phyloP scores from a whole-genome alignment of 805 yeast genomes.

The Barnettozyma californica region DNA sequence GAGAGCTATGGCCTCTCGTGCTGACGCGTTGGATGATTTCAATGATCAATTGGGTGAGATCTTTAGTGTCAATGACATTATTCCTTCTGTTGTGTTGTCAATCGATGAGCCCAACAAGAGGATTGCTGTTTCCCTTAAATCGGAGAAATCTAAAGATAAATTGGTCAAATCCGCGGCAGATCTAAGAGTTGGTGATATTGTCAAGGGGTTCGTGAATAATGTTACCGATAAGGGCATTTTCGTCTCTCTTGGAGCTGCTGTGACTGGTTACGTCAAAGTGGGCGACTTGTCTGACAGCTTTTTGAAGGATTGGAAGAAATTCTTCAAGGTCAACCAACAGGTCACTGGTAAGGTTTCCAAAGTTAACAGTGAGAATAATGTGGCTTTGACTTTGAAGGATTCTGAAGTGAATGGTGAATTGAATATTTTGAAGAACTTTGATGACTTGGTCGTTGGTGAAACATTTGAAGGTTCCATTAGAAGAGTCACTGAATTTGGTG shows the following conservation, averaged over 20 bases:
- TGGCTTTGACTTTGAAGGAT: conserved; percentile 75
- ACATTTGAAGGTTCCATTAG: conserved; percentile 73
- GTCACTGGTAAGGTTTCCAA: conserved; percentile 70
- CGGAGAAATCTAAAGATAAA: conserved; percentile 45
- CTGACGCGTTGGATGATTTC: conserved; percentile 75
- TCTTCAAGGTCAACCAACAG: conserved; percentile 62
- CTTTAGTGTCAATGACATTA: conserved; percentile 46
- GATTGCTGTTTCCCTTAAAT: conserved; percentile 60
- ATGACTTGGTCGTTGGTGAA: conserved; percentile 65
- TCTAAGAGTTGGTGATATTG: conserved; percentile 61
- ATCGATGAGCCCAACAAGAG: conserved; percentile 39
- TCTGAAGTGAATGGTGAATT: conserved; percentile 72
- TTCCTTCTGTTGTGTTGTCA: conserved; percentile 47
- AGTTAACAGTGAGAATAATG: conserved; percentile 55
- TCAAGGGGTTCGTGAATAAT: conserved; percentile 76
- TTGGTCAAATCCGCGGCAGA: conserved; percentile 44
- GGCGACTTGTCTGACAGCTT: conserved; percentile 76
- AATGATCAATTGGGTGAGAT: conserved; percentile 44
- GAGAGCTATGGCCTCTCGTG: conserved; percentile 59
- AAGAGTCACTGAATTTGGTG: conserved; percentile 83
- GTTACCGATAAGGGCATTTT: conserved; percentile 73
- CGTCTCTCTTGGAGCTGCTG: conserved; percentile 63
- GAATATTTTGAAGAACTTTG: conserved; percentile 51
- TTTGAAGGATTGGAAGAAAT: conserved; percentile 84
- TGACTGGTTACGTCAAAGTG: conserved; percentile 77